Conservation (phyloP, 2,329 filamentous ascomycete species). For the Chaetomium sp. region DNA sequence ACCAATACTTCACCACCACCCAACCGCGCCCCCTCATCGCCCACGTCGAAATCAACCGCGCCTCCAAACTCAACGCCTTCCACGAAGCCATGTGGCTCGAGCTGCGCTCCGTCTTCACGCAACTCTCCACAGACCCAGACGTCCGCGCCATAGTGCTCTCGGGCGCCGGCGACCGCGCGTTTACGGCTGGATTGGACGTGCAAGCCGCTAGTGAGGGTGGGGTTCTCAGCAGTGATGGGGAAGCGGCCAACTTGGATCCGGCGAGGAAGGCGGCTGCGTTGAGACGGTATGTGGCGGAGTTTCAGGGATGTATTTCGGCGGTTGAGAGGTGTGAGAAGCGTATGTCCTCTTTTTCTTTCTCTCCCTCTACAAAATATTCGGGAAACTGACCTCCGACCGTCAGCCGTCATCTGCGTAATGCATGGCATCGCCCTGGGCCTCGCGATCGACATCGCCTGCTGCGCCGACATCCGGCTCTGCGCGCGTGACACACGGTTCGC, state of each 20-base stretch:
- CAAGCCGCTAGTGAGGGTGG: conserved; percentile 55
- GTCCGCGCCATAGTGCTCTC: conserved; percentile 74
- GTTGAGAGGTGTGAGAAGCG: conserved; percentile 87
- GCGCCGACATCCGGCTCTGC: conserved; percentile 64
- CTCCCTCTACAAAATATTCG: neutral
- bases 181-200: conserved; percentile 82
- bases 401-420: conserved; percentile 73
- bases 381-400: neutral
- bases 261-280: conserved; percentile 58
- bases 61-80: conserved; percentile 84
- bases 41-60: conserved; percentile 88
- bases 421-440: conserved; percentile 75
- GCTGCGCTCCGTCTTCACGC: conserved; percentile 63
- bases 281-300: conserved; percentile 65
- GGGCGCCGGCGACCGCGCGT: conserved; percentile 74
- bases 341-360: conserved; percentile 32
- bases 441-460: conserved; percentile 65
- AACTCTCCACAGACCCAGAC: conserved; percentile 63
- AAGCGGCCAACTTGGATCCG: conserved; percentile 40
- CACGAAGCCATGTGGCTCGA: conserved; percentile 80
- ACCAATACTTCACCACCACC: conserved; percentile 67
- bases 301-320: conserved; percentile 70
- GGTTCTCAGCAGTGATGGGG: conserved; percentile 31
- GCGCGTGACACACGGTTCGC: conserved; percentile 54
- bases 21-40: conserved; percentile 67